These are phyloP conservation scores for Acanthamoeba pearcei DNA, from an alignment of 208 protist genomes.

Conservation along the genomic window DNA sequence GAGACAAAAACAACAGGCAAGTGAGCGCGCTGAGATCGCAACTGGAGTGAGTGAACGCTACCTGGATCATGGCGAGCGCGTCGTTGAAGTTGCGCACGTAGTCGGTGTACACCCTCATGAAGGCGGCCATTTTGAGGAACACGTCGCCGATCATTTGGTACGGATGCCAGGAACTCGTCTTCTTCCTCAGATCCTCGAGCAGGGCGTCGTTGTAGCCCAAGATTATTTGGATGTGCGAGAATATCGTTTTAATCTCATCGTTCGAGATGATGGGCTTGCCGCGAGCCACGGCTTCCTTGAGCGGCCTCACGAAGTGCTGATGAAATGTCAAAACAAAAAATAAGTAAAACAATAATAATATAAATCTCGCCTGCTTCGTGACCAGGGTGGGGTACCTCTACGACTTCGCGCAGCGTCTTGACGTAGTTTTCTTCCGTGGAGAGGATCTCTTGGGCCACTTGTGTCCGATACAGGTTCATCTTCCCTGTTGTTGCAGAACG, in stretches of 20 bases:
- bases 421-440: constrained; percentile 62
- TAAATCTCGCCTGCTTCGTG: background rate
- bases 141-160: constrained; percentile 31
- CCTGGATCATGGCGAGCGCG: constrained; percentile 31
- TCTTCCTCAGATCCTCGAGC: constrained; percentile 43
- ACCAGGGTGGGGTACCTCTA: background rate
- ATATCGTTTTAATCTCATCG: constrained; percentile 59
- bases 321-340: background rate
- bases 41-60: background rate
- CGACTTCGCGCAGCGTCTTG: background rate
- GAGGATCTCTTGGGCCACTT: constrained; percentile 46
- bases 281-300: constrained; percentile 4
- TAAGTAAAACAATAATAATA: background rate
- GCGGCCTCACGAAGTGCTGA: constrained; percentile 42
- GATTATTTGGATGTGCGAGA: constrained; percentile 72
- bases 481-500: background rate
- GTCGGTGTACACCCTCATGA: constrained; percentile 59
- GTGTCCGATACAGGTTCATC: constrained; percentile 46
- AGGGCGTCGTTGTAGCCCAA: constrained; percentile 42
- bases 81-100: constrained; percentile 69
- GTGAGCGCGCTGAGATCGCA: background rate
- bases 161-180: background rate
- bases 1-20: background rate
- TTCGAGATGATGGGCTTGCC: constrained; percentile 51
- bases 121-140: constrained; percentile 45